Conservation (phyloP, 352 stramenopile genomes). For the Phytopythium vexans region DNA sequence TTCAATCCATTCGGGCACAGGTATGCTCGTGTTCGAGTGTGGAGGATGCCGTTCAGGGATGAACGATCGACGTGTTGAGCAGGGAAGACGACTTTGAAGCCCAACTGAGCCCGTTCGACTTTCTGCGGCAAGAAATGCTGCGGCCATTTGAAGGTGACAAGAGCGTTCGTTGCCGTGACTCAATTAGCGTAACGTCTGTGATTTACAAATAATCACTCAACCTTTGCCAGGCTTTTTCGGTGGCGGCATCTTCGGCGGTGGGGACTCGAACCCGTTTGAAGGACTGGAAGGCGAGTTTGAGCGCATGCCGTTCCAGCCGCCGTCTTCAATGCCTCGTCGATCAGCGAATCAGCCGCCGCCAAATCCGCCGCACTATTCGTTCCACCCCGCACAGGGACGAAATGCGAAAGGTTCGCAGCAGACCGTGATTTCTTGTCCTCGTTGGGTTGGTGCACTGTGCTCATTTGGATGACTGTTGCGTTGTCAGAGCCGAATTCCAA, state of each 20-base stretch:
- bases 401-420: conserved; percentile 20
- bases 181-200: neutral
- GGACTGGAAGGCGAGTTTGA: conserved; percentile 66
- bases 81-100: conserved; percentile 74
- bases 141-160: conserved; percentile 66
- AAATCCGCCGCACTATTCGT: conserved; percentile 75
- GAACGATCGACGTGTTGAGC: conserved; percentile 1
- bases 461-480: neutral
- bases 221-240: conserved; percentile 51
- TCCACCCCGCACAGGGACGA: conserved; percentile 48
- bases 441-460: neutral
- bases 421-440: neutral
- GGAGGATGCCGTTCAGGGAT: neutral
- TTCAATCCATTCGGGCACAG: conserved; percentile 50
- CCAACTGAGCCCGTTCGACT: conserved; percentile 81
- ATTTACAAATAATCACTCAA: neutral
- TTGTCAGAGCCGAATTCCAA: conserved; percentile 18
- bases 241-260: conserved; percentile 27
- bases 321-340: conserved; percentile 34
- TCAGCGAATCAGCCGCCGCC: conserved; percentile 35
- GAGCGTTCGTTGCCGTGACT: neutral
- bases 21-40: conserved; percentile 15
- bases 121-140: conserved; percentile 76
- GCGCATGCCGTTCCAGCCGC: conserved; percentile 48
- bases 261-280: conserved; percentile 48